Conservation (phyloP, 2,329 filamentous ascomycete species). For the Colletotrichum chrysophilum region DNA sequence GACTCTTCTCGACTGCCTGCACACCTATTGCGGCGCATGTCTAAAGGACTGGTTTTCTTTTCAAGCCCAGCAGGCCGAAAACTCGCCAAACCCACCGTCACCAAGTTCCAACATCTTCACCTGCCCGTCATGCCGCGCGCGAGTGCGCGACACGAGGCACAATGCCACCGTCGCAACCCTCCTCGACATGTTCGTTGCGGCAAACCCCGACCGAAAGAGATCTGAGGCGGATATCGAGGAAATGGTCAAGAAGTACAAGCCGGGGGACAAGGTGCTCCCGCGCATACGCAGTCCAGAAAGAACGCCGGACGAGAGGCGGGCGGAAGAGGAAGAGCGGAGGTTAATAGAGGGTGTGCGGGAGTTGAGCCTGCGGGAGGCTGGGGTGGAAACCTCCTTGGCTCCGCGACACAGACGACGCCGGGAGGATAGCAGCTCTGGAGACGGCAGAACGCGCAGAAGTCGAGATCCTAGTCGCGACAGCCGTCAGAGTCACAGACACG, state of each 20-base stretch:
- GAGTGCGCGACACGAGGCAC: slow-evolving; percentile 84
- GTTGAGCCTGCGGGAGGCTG: slow-evolving; percentile 74
- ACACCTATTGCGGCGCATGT: slow-evolving; percentile 95
- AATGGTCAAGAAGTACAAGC: slow-evolving; percentile 77
- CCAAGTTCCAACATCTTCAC: slow-evolving; percentile 68
- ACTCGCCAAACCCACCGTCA: slow-evolving; percentile 52
- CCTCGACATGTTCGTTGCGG: slow-evolving; percentile 83
- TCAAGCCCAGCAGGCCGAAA: slow-evolving; percentile 68
- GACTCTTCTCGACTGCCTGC: slow-evolving; percentile 89
- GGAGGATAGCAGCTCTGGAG: slow-evolving; percentile 19
- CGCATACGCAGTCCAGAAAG: slow-evolving; percentile 56
- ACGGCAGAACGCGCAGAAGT: slow-evolving; percentile 15
- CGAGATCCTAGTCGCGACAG: slow-evolving; percentile 24
- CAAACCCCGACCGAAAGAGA: slow-evolving; percentile 78
- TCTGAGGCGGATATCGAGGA: slow-evolving; percentile 76
- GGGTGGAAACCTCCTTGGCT: slow-evolving; percentile 46
- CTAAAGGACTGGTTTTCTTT: slow-evolving; percentile 95
- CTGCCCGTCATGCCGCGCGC: slow-evolving; percentile 89
- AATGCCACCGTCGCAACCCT: slow-evolving; percentile 91
- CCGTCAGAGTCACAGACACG: slow-evolving; percentile 29
- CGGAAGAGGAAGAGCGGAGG: slow-evolving; percentile 71
- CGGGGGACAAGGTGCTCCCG: slow-evolving; percentile 81
- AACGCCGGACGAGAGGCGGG: slow-evolving; percentile 56
- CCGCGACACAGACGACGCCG: slow-evolving; percentile 27
- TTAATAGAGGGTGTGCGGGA: slow-evolving; percentile 75